These are phyloP conservation scores for Plantago elongata DNA, from an alignment of 257 asterid species.

Conservation along the genomic window DNA sequence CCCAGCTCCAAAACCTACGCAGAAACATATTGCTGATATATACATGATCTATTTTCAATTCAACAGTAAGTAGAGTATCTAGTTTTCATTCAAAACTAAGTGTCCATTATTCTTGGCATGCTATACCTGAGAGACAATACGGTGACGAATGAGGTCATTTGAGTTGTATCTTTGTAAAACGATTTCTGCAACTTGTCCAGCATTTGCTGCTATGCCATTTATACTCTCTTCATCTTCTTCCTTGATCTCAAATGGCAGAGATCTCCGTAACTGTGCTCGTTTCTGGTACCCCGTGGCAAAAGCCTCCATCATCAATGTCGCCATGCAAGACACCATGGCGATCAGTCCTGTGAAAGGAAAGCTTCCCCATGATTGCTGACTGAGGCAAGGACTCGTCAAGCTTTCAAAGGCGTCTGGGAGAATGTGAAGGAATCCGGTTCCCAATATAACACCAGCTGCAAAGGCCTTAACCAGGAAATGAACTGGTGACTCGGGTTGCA, in stretches of 20 bases:
- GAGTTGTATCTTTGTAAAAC: not conserved
- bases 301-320: conserved; percentile 42
- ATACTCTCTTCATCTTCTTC: conserved; percentile 22
- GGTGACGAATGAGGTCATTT: not conserved
- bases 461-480: conserved; percentile 52
- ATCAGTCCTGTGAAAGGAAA: conserved; percentile 49
- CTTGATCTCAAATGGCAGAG: conserved; percentile 24
- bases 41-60: too few relatives aligned
- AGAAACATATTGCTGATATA: not conserved
- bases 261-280: conserved; percentile 31
- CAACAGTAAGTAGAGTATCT: too few relatives aligned
- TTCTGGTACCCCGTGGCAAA: conserved; percentile 38
- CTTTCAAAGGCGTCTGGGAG: conserved; percentile 51
- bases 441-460: conserved; percentile 54
- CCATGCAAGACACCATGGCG: conserved; percentile 45
- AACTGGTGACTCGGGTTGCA: conserved; percentile 14
- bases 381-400: conserved; percentile 43
- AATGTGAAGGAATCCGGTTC: conserved; percentile 54
- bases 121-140: conserved; percentile 1
- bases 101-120: not conserved
- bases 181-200: not conserved
- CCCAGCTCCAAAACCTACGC: conserved; percentile 55
- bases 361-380: conserved; percentile 38
- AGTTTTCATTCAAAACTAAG: not conserved
- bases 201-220: conserved; percentile 12